Evolutionary conservation across 169 alveolate genomes (phyloP).

Genomic region (Eimeria brunetti): DNA sequence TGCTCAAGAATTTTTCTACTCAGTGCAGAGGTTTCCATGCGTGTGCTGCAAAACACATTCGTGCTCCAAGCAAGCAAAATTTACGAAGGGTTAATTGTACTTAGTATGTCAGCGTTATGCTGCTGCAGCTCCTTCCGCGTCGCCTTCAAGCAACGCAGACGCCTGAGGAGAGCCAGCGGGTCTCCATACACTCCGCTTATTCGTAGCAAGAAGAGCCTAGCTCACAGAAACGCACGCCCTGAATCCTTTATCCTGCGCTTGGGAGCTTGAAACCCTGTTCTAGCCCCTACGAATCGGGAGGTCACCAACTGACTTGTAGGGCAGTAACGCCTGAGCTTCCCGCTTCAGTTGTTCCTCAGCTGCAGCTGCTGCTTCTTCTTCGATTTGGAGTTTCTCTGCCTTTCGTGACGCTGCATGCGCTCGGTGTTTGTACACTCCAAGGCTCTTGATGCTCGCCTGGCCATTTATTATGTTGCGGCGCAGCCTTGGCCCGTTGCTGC

Average conservation of each 20-base stretch:
- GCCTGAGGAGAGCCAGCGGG: constrained; percentile 52
- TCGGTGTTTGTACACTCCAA: constrained; percentile 33
- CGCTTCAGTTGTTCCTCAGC: constrained; percentile 28
- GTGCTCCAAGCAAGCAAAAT: not conserved
- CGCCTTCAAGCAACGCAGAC: constrained; percentile 32
- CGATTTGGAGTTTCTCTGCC: constrained; percentile 39
- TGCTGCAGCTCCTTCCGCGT: constrained; percentile 55
- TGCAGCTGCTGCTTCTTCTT: constrained; percentile 50
- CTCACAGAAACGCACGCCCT: not conserved
- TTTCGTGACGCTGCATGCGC: constrained; percentile 20
- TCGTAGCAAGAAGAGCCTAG: constrained; percentile 42
- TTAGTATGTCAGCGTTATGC: not conserved
- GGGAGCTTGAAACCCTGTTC: not conserved
- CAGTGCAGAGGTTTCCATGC: not conserved
- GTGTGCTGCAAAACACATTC: not conserved
- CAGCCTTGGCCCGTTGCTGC: constrained; percentile 19
- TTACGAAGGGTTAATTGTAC: not conserved
- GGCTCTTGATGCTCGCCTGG: constrained; percentile 37
- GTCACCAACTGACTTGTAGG: constrained; percentile 30
- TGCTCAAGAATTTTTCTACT: not conserved
- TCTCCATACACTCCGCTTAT: constrained; percentile 35
- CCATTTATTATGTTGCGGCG: constrained; percentile 48
- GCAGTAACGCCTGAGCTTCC: constrained; percentile 42
- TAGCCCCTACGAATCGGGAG: not conserved
- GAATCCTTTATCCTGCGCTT: not conserved